phyloP scores from a whole-genome alignment of 2,329 filamentous ascomycete species.

The Fusarium sp. region DNA sequence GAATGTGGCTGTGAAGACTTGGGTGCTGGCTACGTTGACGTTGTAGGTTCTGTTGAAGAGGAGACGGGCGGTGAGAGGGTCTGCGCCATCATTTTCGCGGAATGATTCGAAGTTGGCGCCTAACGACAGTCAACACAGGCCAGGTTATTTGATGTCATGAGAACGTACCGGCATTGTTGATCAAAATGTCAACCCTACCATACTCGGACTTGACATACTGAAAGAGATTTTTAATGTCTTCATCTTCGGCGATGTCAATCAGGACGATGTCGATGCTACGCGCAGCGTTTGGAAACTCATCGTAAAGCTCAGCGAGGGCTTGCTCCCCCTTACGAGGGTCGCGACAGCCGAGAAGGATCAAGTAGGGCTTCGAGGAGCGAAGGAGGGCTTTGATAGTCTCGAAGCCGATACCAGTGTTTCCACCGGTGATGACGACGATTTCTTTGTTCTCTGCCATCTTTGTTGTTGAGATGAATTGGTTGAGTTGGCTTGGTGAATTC shows the following conservation, averaged over 20 bases:
- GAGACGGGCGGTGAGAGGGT: conserved; percentile 51
- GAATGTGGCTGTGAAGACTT: conserved; percentile 54
- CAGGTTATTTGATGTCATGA: no score
- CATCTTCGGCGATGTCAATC: conserved; percentile 65
- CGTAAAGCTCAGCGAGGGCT: no score
- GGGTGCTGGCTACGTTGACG: conserved; percentile 61
- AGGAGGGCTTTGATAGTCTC: conserved; percentile 67
- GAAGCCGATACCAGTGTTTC: conserved; percentile 70
- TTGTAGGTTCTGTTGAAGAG: conserved; percentile 60
- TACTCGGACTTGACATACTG: conserved; percentile 55
- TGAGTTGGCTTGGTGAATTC: background rate
- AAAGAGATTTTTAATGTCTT: conserved; percentile 61
- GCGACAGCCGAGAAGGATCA: conserved; percentile 67
- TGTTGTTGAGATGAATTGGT: background rate
- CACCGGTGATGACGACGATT: conserved; percentile 69
- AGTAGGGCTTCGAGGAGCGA: conserved; percentile 60
- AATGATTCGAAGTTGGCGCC: conserved; percentile 58
- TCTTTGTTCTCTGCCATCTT: conserved; percentile 44
- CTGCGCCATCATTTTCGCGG: conserved; percentile 34
- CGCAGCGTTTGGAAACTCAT: conserved; percentile 46
- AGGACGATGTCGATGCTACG: conserved; percentile 57
- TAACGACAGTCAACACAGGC: conserved; percentile 22
- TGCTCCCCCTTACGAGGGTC: conserved; percentile 41
- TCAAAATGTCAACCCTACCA: conserved; percentile 61
- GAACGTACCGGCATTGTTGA: conserved; percentile 67